A percentile compares a stretch with the other conserved stretches of the same genome.
Evolutionary conservation across 306 rosid genomes (phyloP).

Genomic region (Cicer cuneatum): DNA sequence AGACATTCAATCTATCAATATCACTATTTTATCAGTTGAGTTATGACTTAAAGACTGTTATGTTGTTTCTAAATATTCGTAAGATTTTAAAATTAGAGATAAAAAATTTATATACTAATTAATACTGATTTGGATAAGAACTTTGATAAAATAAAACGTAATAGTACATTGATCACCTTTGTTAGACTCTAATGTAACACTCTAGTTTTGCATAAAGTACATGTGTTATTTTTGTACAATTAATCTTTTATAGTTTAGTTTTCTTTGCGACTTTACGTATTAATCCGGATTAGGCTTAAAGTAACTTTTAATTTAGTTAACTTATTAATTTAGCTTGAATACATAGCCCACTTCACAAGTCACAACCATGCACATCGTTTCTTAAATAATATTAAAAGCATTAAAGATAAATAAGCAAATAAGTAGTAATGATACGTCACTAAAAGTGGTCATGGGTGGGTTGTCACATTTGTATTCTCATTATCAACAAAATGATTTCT

Average conservation of each 20-base stretch:
- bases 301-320: constrained; percentile 11
- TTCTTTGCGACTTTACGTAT: constrained; percentile 20
- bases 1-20: no score
- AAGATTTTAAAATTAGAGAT: no score
- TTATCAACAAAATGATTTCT: not conserved
- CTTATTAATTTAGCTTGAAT: constrained; percentile 9
- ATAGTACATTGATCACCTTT: no score
- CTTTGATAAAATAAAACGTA: no score
- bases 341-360: not conserved
- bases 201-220: no score
- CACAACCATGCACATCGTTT: constrained; percentile 3
- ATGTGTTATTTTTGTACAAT: no score
- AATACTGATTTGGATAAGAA: no score
- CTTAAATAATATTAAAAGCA: not conserved
- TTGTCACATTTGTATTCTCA: not conserved
- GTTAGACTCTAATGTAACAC: no score
- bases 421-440: not conserved
- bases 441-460: not conserved
- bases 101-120: no score
- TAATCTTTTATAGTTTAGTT: not conserved
- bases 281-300: constrained; percentile 35
- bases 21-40: no score
- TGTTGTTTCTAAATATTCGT: no score
- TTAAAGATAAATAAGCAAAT: not conserved
- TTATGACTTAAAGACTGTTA: no score